Base-by-base conservation (phyloP, 495 filamentous ascomycete species). In the Daldinia loculata region DNA sequence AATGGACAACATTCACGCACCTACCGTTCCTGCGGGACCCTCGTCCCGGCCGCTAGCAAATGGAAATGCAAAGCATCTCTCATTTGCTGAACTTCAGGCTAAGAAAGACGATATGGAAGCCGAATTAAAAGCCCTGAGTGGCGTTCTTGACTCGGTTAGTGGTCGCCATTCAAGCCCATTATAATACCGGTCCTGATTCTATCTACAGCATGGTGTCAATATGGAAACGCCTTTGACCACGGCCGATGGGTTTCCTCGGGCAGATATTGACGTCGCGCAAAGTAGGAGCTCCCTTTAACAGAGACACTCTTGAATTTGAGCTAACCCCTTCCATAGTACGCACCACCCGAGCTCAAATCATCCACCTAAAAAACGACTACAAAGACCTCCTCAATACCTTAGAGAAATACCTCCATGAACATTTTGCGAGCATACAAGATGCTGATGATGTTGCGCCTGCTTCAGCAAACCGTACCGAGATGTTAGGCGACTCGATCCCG, bases 221-320 rank as follows among this genome's bases (percentile, higher is more conserved):
- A 98, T 99, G 96, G 91, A 89, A 77, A 97, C 96, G 3, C 83
- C 86, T 48, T 84, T 99, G 53, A 92, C 92, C 4, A 98, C 96
- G 2, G 89, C 90, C 61, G 96, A 99, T 80, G 96, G 95, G 56
- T 99, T 91, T 78, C 96, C 96, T 34, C 87, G 96, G 72, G 89
- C 90, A 69, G 96, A 99, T 78, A 89, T 99, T 61, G 96, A 99
- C 77, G 90, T 99, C 69, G 92, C 96, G 32, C 94, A 97, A 81
- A 96, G 93, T 95, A 89, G 74, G 85, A 71, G 55, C 36, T 60
- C 29, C 51, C 48, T 14, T 15, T 30, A 22, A 38, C 3, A 27
- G 24, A 26, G 41, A 11, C 39, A 26, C 34, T 6, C 3, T 19
- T 27, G 19, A 60, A 45, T 62, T 17, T 36, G 17, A 67, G 39